Evolutionary conservation across 2,329 filamentous ascomycete genomes (phyloP).

Genomic region (Monilinia vaccinii-corymbosi): DNA sequence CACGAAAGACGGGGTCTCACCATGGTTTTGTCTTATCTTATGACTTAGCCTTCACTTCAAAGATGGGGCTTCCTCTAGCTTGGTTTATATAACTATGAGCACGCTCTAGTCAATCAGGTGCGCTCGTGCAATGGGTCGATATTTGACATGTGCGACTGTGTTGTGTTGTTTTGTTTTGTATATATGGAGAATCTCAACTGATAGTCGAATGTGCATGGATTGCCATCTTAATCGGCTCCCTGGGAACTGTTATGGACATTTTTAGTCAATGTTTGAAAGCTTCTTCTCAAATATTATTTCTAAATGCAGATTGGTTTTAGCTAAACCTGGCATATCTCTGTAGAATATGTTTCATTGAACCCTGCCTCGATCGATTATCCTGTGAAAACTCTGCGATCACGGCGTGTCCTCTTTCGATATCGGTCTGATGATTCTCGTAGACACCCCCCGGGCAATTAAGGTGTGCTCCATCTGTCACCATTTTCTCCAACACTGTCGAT

Average conservation of each 20-base stretch:
- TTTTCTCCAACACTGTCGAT: constrained; percentile 46
- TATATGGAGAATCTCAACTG: not conserved
- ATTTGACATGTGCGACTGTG: constrained; percentile 17
- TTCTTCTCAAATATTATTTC: not conserved
- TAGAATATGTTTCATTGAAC: constrained; percentile 31
- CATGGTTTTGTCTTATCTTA: constrained; percentile 1
- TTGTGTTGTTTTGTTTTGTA: too few relatives aligned
- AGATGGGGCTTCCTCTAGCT: constrained; percentile 23
- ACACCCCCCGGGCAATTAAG: constrained; percentile 44
- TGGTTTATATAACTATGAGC: constrained; percentile 31
- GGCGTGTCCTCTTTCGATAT: not conserved
- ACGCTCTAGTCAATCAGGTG: constrained; percentile 21
- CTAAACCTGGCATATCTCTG: not conserved
- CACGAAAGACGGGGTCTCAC: constrained; percentile 19
- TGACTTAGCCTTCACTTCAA: constrained; percentile 32
- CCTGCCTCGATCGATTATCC: constrained; percentile 30
- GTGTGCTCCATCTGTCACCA: constrained; percentile 52
- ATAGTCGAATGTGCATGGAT: not conserved
- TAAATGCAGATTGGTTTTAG: not conserved
- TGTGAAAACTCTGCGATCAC: constrained; percentile 44
- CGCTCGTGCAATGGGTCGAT: constrained; percentile 20
- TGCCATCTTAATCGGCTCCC: not conserved
- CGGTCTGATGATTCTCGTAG: not conserved
- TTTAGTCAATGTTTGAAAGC: not conserved
- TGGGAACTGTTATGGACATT: not conserved